Conservation (phyloP, 352 stramenopile genomes). For the Phytophthora palmivora region DNA sequence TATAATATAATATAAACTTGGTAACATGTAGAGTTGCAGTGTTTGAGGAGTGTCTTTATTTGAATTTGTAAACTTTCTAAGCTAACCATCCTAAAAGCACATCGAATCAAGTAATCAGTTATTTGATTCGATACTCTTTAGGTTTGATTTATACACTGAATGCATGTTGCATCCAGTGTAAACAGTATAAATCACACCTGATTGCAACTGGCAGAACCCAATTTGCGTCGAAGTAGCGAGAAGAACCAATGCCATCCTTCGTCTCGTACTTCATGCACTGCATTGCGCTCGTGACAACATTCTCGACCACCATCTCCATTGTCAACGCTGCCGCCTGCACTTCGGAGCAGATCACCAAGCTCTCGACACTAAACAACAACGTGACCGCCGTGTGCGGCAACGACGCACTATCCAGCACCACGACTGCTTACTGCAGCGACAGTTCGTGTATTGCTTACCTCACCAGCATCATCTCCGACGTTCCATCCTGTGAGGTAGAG, state of each 20-base stretch:
- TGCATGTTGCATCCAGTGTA: too few relatives aligned
- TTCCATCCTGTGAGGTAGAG: constrained; percentile 38
- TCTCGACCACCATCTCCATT: neutral
- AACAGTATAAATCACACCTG: neutral
- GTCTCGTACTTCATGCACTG: neutral
- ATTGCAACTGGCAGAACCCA: constrained; percentile 1
- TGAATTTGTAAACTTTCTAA: too few relatives aligned
- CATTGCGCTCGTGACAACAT: constrained; percentile 2
- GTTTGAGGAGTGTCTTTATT: too few relatives aligned
- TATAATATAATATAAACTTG: too few relatives aligned
- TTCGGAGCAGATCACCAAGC: constrained; percentile 25
- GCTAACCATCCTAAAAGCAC: neutral
- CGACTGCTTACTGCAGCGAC: constrained; percentile 27
- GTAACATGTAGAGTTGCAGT: too few relatives aligned
- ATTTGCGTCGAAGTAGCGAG: constrained; percentile 16
- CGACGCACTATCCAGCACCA: constrained; percentile 26
- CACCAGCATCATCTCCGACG: constrained; percentile 27
- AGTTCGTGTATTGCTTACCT: constrained; percentile 32
- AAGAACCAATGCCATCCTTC: constrained; percentile 4
- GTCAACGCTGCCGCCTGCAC: constrained; percentile 32
- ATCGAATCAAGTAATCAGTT: constrained; percentile 30
- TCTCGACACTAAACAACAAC: constrained; percentile 34
- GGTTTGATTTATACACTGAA: too few relatives aligned
- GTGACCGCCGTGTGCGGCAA: constrained; percentile 38
- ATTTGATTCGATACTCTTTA: too few relatives aligned